Base-by-base conservation (phyloP, 306 rosid genomes). In the Prosopis cineraria region DNA sequence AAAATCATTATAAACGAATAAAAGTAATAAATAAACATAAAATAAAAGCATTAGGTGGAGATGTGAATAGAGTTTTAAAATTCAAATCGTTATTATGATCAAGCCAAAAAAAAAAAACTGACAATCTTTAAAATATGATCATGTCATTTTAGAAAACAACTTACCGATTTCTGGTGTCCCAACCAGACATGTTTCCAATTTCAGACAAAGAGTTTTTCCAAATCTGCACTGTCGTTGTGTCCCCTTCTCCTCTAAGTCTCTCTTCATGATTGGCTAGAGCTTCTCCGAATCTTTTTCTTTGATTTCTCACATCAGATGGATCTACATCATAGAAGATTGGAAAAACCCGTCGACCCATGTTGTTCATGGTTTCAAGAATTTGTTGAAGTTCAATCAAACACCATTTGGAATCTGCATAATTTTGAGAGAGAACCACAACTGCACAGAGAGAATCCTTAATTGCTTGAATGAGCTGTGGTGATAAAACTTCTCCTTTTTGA, bases 231-330 rank as follows among this genome's bases (percentile, higher is more conserved):
- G 19, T 48, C 0, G 0, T 7, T 19, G 2, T 6, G 2, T 48
- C 0, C 1, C 6, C 25, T 48, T 48, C 0, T 5, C 6, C 25
- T 48, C 1, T 19, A 33, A 33, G 55, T 55, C 37, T 78, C n/a
- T 58, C 41, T 17, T 45, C 68, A 48, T 82, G 82, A 31, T 78
- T 73, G 1, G 0, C 20, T 3, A 66, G 67, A 13, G 85, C 76
- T 7, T 73, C 3, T 0, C 50, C 73, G 14, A 56, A 78, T 10
- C 33, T 45, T 13, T 29, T 53, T 22, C 27, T 17, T 43, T 73
- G 82, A 22, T 78, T 16, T 31, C 68, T 62, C 40, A 62, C 68
- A 31, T 62, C n/a, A 1, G 68, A 5, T 0, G 68, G 68, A 31
- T 62, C 68, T 6, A 30, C n/a, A 2, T 17, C 68, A 62, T 62